These are phyloP conservation scores for Protomyces inundatus DNA, from an alignment of 1,139 yeast species.

Conservation along the genomic window DNA sequence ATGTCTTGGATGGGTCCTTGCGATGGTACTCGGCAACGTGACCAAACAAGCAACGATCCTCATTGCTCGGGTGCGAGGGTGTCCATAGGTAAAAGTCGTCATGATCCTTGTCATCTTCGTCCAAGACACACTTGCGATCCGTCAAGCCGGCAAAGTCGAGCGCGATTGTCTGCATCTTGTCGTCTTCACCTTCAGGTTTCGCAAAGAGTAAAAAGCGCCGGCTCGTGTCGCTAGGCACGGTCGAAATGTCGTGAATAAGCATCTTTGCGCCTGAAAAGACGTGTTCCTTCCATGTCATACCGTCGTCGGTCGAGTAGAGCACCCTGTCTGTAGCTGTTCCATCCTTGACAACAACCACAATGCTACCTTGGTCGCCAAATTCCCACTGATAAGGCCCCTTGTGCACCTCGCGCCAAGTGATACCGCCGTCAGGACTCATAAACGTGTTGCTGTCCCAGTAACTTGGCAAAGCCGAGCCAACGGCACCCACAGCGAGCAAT, in stretches of 20 bases:
- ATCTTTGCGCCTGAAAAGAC: slow-evolving; percentile 57
- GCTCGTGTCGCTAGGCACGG: slow-evolving; percentile 86
- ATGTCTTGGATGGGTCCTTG: slow-evolving; percentile 59
- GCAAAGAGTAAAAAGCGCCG: slow-evolving; percentile 61
- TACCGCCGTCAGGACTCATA: slow-evolving; percentile 81
- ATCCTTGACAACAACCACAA: slow-evolving; percentile 64
- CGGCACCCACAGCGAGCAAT: slow-evolving; percentile 83
- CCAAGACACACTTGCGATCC: slow-evolving; percentile 42
- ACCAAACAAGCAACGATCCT: slow-evolving; percentile 75
- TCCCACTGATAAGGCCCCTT: slow-evolving; percentile 87
- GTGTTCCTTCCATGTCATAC: slow-evolving; percentile 65
- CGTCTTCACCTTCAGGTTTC: slow-evolving; percentile 43
- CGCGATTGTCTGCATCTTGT: slow-evolving; percentile 41
- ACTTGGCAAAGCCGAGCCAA: slow-evolving; percentile 58
- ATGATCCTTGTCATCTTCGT: slow-evolving; percentile 51
- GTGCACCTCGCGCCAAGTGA: slow-evolving; percentile 73
- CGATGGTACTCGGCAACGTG: slow-evolving; percentile 75
- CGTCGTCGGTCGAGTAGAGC: slow-evolving; percentile 70
- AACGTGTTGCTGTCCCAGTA: slow-evolving; percentile 60
- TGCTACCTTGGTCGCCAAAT: slow-evolving; percentile 89
- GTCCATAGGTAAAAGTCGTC: slow-evolving; percentile 83
- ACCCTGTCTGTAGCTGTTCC: slow-evolving; percentile 54
- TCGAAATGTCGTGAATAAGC: slow-evolving; percentile 65
- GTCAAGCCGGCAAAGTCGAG: slow-evolving; percentile 69
- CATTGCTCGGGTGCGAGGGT: slow-evolving; percentile 61